Conservation (phyloP, 2,329 filamentous ascomycete species). For the Aspergillus sp. region DNA sequence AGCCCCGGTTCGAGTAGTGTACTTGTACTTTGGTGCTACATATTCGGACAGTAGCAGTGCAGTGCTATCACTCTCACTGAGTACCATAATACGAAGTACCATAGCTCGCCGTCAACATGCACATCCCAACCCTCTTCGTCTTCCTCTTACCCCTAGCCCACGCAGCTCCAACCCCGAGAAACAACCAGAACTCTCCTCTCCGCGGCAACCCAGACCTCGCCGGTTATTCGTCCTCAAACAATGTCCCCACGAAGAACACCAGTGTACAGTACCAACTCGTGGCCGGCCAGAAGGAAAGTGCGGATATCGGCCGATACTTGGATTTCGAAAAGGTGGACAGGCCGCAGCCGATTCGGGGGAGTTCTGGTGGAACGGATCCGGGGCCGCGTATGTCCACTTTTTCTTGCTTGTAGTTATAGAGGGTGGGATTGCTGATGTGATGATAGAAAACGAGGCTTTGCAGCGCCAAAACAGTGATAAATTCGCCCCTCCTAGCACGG, state of each 20-base stretch:
- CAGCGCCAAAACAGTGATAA: conserved; percentile 49
- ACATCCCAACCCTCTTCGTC: neutral
- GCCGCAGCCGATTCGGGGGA: conserved; percentile 51
- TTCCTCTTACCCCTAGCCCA: conserved; percentile 3
- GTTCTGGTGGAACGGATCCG: conserved; percentile 43
- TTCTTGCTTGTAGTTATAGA: neutral
- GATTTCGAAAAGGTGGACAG: conserved; percentile 46
- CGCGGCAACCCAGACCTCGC: conserved; percentile 25
- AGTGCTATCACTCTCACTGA: no score
- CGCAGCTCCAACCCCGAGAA: conserved; percentile 9
- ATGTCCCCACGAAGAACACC: conserved; percentile 27
- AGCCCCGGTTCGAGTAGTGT: no score
- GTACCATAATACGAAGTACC: no score
- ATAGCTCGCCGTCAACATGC: no score
- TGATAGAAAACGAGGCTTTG: conserved; percentile 39
- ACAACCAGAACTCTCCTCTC: conserved; percentile 17
- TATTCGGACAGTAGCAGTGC: no score
- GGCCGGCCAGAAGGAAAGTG: conserved; percentile 44
- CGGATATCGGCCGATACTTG: conserved; percentile 45
- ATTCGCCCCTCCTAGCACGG: conserved; percentile 47
- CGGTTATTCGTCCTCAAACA: conserved; percentile 34
- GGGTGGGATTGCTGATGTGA: neutral
- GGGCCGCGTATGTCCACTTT: conserved; percentile 37
- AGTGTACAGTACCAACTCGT: conserved; percentile 36
- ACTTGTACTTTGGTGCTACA: no score